Evolutionary conservation across 805 yeast genomes (phyloP).

Genomic region (Cyberlindnera saturnus): DNA sequence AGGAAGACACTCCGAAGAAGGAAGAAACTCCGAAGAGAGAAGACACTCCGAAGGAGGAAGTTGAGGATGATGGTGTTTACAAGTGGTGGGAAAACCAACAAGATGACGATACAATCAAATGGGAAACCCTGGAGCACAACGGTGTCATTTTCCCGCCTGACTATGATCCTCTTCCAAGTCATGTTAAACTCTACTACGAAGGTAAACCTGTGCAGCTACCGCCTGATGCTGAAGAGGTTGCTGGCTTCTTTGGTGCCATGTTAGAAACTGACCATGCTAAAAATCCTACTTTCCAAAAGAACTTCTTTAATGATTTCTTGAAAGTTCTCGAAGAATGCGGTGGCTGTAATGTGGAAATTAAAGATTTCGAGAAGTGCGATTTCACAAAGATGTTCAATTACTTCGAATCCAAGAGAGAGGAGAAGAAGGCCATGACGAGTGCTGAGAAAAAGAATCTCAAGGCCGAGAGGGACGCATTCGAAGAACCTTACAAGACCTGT

Average conservation of each 20-base stretch:
- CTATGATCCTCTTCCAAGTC: constrained; percentile 77
- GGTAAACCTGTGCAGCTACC: constrained; percentile 74
- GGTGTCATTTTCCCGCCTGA: constrained; percentile 95
- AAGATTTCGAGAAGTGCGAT: constrained; percentile 64
- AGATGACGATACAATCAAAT: constrained; percentile 70
- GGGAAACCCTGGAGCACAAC: constrained; percentile 81
- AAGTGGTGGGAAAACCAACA: constrained; percentile 81
- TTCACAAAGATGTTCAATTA: constrained; percentile 67
- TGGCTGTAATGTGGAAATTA: constrained; percentile 52
- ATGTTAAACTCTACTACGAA: constrained; percentile 70
- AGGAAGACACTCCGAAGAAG: constrained; percentile 8
- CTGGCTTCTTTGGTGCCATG: constrained; percentile 90
- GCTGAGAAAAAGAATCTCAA: constrained; percentile 74
- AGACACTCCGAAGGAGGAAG: constrained; percentile 29
- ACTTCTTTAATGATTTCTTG: constrained; percentile 77
- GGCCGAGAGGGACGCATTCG: constrained; percentile 65
- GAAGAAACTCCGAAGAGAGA: constrained; percentile 8
- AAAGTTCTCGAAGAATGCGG: constrained; percentile 64
- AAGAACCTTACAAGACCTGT: constrained; percentile 80
- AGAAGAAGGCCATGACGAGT: constrained; percentile 58
- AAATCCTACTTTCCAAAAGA: constrained; percentile 79
- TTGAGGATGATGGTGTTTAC: constrained; percentile 49
- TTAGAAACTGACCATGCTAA: constrained; percentile 82
- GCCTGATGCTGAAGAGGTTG: constrained; percentile 87
- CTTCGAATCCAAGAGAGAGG: constrained; percentile 64